These are phyloP conservation scores for Acanthamoeba triangularis DNA, from an alignment of 208 protist genomes.

Conservation along the genomic window DNA sequence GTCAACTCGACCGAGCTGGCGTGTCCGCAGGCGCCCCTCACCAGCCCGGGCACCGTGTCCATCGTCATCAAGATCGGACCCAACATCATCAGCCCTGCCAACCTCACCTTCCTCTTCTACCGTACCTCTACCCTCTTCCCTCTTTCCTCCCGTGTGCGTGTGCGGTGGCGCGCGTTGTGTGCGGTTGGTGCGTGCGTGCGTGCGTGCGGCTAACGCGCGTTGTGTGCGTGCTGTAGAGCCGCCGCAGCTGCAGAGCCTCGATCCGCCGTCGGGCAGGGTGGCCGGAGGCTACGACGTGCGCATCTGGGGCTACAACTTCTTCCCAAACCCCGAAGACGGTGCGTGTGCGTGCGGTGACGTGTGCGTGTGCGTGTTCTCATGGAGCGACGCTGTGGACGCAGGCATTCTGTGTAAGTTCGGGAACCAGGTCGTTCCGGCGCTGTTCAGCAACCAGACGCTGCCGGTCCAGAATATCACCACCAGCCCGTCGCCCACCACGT, in stretches of 20 bases:
- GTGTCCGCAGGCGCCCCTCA: neutral
- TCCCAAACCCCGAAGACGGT: conserved; percentile 28
- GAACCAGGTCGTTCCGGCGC: neutral
- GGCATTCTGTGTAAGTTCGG: conserved; percentile 45
- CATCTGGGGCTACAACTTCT: conserved; percentile 34
- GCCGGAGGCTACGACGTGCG: conserved; percentile 21
- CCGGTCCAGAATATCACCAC: neutral
- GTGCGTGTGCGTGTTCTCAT: neutral
- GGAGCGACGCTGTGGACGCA: neutral
- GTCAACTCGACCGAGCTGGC: neutral
- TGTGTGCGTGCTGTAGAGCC: neutral
- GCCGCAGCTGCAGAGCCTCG: neutral
- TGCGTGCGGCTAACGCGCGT: neutral
- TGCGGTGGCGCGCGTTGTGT: no score
- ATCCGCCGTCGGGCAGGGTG: neutral
- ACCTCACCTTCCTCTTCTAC: conserved; percentile 46
- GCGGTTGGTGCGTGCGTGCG: no score
- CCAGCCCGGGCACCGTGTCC: neutral
- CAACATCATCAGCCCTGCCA: neutral
- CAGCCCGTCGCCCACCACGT: neutral
- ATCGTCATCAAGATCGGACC: neutral
- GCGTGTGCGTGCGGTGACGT: neutral
- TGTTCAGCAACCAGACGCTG: conserved; percentile 48
- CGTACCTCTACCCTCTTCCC: neutral
- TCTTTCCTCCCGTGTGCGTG: neutral